A percentile compares a stretch with the other conserved stretches of the same genome.
Conservation (phyloP, 2,329 filamentous ascomycete genomes). For the Fusarium subglutinans region DNA sequence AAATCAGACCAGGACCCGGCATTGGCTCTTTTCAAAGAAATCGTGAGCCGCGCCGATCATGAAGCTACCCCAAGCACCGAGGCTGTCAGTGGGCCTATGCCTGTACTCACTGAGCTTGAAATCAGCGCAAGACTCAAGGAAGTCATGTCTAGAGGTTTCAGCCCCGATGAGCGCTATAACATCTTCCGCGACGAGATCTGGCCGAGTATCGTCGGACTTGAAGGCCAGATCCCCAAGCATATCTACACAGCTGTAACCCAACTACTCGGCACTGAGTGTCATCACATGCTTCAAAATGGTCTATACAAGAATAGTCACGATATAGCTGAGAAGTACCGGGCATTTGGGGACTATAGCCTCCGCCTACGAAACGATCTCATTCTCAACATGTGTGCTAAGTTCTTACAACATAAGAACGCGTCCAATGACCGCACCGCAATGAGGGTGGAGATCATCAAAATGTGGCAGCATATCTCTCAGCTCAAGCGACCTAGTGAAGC, state of each 20-base stretch:
- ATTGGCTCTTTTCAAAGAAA: slow-evolving; percentile 49
- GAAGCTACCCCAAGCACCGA: not conserved
- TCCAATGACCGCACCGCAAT: slow-evolving; percentile 25
- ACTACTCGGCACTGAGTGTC: slow-evolving; percentile 35
- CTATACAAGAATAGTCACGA: slow-evolving; percentile 29
- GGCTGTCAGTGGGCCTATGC: not conserved
- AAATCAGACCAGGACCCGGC: slow-evolving; percentile 36
- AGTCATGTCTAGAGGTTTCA: slow-evolving; percentile 27
- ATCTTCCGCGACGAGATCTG: slow-evolving; percentile 44
- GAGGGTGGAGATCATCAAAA: slow-evolving; percentile 44
- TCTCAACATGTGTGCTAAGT: slow-evolving; percentile 45
- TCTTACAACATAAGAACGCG: slow-evolving; percentile 27
- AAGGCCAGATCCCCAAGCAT: slow-evolving; percentile 43
- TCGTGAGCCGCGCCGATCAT: slow-evolving; percentile 40
- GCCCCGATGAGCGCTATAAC: slow-evolving; percentile 31
- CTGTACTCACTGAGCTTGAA: slow-evolving; percentile 42
- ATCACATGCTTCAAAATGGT: slow-evolving; percentile 30
- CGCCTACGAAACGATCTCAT: slow-evolving; percentile 45
- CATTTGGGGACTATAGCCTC: slow-evolving; percentile 43
- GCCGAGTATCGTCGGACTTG: slow-evolving; percentile 43
- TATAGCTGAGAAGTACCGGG: slow-evolving; percentile 40
- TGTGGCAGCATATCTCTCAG: slow-evolving; percentile 52
- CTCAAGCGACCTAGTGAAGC: slow-evolving; percentile 44
- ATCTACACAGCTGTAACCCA: slow-evolving; percentile 36
- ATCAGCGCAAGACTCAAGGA: slow-evolving; percentile 45